phyloP scores from a whole-genome alignment of 2,329 filamentous ascomycete species.

The Helotiales sp. region DNA sequence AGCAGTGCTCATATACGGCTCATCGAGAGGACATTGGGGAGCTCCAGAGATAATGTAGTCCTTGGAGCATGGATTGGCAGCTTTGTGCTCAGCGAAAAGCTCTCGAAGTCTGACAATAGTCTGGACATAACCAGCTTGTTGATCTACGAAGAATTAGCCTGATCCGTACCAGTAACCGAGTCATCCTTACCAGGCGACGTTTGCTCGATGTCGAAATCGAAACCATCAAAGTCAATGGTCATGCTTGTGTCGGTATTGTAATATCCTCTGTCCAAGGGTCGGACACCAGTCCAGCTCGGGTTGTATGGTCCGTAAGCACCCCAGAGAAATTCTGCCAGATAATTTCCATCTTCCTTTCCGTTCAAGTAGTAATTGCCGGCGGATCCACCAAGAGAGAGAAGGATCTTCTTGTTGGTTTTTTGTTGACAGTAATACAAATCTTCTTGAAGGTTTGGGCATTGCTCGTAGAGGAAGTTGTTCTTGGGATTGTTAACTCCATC shows the following conservation, averaged over 20 bases:
- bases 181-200: conserved; percentile 18
- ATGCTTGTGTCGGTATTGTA: conserved; percentile 9
- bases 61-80: conserved; percentile 23
- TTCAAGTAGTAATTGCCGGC: conserved; percentile 11
- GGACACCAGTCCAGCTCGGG: conserved; percentile 33
- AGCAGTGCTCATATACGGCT: conserved; percentile 32
- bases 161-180: no score
- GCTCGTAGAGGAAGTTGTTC: conserved; percentile 35
- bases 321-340: conserved; percentile 41
- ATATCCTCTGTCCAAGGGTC: conserved; percentile 29
- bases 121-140: conserved; percentile 30
- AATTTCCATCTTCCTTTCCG: conserved; percentile 18
- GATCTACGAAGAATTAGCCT: conserved; percentile 23
- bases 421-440: conserved; percentile 43
- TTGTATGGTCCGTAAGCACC: conserved; percentile 42
- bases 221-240: conserved; percentile 34
- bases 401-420: conserved; percentile 39
- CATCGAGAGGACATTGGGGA: conserved; percentile 34
- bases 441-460: conserved; percentile 38
- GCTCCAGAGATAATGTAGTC: conserved; percentile 34
- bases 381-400: conserved; percentile 42
- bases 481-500: conserved; percentile 30
- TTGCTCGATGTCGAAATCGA: conserved; percentile 37
- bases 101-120: conserved; percentile 31
- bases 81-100: conserved; percentile 20